phyloP scores from a whole-genome alignment of 805 yeast species.

The Wickerhamiella australiensis region DNA sequence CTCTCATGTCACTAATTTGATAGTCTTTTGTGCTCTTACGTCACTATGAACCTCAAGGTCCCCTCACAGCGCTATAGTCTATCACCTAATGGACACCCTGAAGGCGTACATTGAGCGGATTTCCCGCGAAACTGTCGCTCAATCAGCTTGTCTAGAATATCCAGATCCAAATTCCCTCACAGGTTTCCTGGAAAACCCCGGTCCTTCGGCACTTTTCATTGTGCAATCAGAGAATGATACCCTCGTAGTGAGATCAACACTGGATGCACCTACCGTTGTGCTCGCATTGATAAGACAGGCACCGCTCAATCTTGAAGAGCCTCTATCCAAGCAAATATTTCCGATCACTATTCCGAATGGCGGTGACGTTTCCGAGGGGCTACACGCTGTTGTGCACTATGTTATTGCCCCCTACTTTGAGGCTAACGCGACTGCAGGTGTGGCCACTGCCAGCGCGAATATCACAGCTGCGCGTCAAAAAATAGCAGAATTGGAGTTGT shows the following conservation, averaged over 20 bases:
- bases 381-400: conserved; percentile 46
- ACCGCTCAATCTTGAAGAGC: conserved; percentile 12
- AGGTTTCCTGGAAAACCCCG: neutral
- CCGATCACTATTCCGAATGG: conserved; percentile 8
- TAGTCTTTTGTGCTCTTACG: too few relatives aligned
- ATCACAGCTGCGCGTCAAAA: conserved; percentile 15
- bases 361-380: conserved; percentile 21
- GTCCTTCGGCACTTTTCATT: conserved; percentile 22
- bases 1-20: too few relatives aligned
- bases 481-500: conserved; percentile 43
- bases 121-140: conserved; percentile 2
- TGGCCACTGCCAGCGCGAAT: conserved; percentile 3
- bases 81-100: conserved; percentile 4
- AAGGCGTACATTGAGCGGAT: conserved; percentile 5
- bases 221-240: conserved; percentile 11
- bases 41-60: neutral
- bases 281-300: conserved; percentile 12
- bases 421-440: conserved; percentile 19
- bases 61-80: neutral
- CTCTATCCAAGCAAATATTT: conserved; percentile 11
- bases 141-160: neutral
- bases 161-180: neutral
- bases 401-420: conserved; percentile 67
- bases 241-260: neutral
- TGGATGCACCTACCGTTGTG: conserved; percentile 4